Base-by-base conservation (phyloP, 2,329 filamentous ascomycete genomes). In the Aureobasidium sp. region DNA sequence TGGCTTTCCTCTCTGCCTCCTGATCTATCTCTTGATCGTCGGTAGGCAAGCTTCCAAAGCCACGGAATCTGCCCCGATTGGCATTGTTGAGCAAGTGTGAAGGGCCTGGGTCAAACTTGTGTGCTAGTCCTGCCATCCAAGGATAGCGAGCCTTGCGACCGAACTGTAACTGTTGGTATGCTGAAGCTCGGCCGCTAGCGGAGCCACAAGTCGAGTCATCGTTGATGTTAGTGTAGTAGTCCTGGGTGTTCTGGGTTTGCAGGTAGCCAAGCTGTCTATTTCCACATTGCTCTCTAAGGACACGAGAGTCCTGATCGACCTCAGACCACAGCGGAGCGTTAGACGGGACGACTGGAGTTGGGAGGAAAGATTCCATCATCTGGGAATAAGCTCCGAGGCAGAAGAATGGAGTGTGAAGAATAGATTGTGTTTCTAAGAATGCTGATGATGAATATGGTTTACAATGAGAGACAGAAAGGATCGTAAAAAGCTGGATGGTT, bases 281-380 rank as follows among this genome's bases (percentile, higher is more conserved):
- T 56, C 69, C 72, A 48, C 73, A 77, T 39, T 75, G 73, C 62
- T 78, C 77, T 60, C 77, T 76, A 27, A 79, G 67, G 9, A 75
- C 71, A 63, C 71, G 67, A 62, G 66, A 63, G 53, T 65, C 63
- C 51, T 64, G 44, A 31, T 51, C 61, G 52, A 66, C 53, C 42
- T 63, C 48, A 39, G 48, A 51, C 58, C 76, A 68, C 44, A 73
- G 68, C 66, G 76, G 74, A 64, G 73, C 74, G 64, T 79, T 78
- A 5, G 75, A 77, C 9, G 75, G 74, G 63, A 78, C 67, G n/a
- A 77, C 71, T 63, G 71, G 72, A 67, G 74, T 71, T 64, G 72
- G 72, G 61, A 69, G 69, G 41, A 71, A 66, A 22, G 62, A 20
- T 48, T 65, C 62, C 70, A 72, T 71, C 42, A 72, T 71, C 39